A percentile compares a stretch with the other conserved stretches of the same genome.
phyloP scores from a whole-genome alignment of 352 stramenopile genomes.

The Peronospora destructor region DNA sequence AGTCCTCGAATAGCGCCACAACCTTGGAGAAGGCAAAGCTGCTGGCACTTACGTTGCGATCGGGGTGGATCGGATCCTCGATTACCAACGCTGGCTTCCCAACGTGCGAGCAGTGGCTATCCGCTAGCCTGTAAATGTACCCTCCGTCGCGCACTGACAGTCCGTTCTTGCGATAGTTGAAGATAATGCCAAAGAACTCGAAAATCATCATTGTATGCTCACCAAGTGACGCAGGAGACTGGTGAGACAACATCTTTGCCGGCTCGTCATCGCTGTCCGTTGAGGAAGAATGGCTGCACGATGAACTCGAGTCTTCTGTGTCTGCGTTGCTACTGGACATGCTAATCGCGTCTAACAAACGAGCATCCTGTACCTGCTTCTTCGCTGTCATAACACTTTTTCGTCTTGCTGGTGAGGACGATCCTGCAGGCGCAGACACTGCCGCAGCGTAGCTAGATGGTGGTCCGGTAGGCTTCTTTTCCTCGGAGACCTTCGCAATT shows the following conservation, averaged over 20 bases:
- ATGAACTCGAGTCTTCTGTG: constrained; percentile 67
- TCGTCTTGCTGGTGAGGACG: constrained; percentile 12
- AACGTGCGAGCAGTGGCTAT: constrained; percentile 37
- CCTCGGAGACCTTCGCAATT: constrained; percentile 40
- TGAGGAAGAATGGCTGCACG: constrained; percentile 39
- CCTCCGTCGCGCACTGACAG: constrained; percentile 78
- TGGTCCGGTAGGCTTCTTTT: constrained; percentile 12
- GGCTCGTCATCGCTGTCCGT: constrained; percentile 55
- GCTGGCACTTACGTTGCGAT: constrained; percentile 81
- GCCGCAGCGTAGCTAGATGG: constrained; percentile 66
- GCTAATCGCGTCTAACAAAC: constrained; percentile 46
- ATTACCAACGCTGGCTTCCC: constrained; percentile 75
- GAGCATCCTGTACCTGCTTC: constrained; percentile 5
- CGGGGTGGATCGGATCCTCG: constrained; percentile 84
- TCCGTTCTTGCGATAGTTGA: constrained; percentile 80
- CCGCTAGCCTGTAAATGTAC: constrained; percentile 78
- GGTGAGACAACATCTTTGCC: constrained; percentile 5
- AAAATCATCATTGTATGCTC: constrained; percentile 71
- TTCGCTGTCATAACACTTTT: constrained; percentile 10
- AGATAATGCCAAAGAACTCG: constrained; percentile 82
- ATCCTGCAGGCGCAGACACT: constrained; percentile 33
- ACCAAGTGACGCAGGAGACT: constrained; percentile 42
- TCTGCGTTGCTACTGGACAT: constrained; percentile 76
- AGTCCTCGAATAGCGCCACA: constrained; percentile 78
- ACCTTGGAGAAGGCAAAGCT: constrained; percentile 84